Conservation (phyloP, 2,329 filamentous ascomycete genomes). For the Alternaria angustiovoidea region DNA sequence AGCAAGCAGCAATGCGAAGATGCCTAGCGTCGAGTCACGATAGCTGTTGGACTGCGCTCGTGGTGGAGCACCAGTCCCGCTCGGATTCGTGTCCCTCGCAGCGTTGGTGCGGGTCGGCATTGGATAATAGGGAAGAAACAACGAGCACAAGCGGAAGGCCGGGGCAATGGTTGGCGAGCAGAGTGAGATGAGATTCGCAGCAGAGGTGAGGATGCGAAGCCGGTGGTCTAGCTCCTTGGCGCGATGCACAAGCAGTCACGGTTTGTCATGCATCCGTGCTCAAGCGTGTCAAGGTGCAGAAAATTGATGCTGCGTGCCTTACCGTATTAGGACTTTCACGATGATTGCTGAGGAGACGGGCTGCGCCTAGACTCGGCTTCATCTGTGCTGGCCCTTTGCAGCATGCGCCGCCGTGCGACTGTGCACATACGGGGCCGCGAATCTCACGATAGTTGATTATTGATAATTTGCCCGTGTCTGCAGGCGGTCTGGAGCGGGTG, state of each 20-base stretch:
- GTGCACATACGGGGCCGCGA: slow-evolving; percentile 21
- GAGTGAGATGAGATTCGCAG: slow-evolving; percentile 25
- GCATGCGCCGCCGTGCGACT: slow-evolving; percentile 18
- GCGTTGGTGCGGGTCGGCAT: slow-evolving; percentile 43
- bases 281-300: slow-evolving; percentile 31
- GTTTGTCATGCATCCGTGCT: slow-evolving; percentile 31
- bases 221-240: slow-evolving; percentile 28
- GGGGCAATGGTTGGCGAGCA: slow-evolving; percentile 31
- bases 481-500: slow-evolving; percentile 12
- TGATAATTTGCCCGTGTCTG: slow-evolving; percentile 19
- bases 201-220: slow-evolving; percentile 32
- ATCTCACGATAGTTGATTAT: slow-evolving; percentile 21
- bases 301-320: slow-evolving; percentile 39
- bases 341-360: slow-evolving; percentile 33
- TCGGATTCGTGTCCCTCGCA: slow-evolving; percentile 40
- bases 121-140: slow-evolving; percentile 34
- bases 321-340: slow-evolving; percentile 46
- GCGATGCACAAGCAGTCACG: slow-evolving; percentile 29
- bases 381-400: slow-evolving; percentile 22
- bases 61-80: slow-evolving; percentile 33
- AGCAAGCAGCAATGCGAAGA: slow-evolving; percentile 60
- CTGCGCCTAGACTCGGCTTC: slow-evolving; percentile 35
- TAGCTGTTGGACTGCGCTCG: slow-evolving; percentile 31
- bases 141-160: slow-evolving; percentile 30
- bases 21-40: slow-evolving; percentile 42